These are phyloP conservation scores for Metschnikowia koreensis DNA, from an alignment of 805 yeast species.

Conservation along the genomic window DNA sequence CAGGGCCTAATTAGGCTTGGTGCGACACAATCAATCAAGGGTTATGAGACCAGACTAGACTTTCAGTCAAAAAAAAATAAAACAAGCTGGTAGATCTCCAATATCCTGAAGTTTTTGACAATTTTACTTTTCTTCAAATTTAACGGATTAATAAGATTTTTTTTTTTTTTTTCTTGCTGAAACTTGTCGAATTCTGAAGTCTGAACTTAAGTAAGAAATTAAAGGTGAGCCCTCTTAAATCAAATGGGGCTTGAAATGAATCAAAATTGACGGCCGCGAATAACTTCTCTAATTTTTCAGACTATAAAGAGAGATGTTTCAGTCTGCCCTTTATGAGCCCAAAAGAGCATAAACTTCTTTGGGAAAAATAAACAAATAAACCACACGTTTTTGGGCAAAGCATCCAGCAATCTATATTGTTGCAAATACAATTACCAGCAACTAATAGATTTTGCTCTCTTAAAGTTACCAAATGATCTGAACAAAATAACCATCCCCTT, in stretches of 20 bases:
- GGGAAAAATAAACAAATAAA: background rate
- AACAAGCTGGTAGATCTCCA: too few species aligned
- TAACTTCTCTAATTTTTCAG: background rate
- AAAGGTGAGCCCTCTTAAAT: background rate
- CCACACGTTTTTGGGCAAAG: too few species aligned
- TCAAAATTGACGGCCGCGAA: background rate
- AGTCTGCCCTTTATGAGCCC: background rate
- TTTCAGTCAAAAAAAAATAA: background rate
- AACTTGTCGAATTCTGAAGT: background rate
- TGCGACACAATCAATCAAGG: background rate
- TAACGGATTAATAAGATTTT: too few species aligned
- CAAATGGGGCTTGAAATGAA: background rate
- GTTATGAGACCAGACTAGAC: background rate
- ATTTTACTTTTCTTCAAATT: too few species aligned
- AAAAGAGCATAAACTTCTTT: background rate
- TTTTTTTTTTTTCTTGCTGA: background rate
- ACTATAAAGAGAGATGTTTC: background rate
- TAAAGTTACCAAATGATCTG: too few species aligned
- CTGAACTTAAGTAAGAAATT: background rate
- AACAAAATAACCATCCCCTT: too few species aligned
- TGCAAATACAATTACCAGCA: too few species aligned
- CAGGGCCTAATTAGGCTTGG: background rate
- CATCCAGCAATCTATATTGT: too few species aligned
- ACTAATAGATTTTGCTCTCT: too few species aligned
- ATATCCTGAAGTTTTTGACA: too few species aligned